These are phyloP conservation scores for Acanthamoeba healyi DNA, from an alignment of 208 protist genomes.

Conservation along the genomic window DNA sequence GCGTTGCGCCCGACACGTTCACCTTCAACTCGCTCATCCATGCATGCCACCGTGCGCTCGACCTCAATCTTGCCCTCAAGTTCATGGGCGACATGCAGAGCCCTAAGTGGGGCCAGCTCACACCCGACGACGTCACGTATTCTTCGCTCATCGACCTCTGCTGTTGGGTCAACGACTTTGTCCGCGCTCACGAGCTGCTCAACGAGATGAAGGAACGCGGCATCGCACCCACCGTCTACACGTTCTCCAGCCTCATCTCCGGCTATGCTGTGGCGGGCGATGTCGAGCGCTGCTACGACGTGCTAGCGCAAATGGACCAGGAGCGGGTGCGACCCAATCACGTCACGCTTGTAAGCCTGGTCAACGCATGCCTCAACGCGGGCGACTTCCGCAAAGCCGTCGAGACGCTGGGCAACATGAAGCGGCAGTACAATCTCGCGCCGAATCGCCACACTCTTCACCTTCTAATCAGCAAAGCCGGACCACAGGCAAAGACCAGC, in stretches of 20 bases:
- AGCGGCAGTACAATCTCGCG: background rate
- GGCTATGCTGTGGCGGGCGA: background rate
- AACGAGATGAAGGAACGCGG: background rate
- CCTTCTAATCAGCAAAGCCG: background rate
- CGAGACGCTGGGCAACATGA: background rate
- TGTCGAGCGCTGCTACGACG: background rate
- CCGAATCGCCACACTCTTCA: background rate
- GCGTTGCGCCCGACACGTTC: background rate
- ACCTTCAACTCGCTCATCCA: conserved; percentile 8
- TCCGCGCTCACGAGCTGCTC: background rate
- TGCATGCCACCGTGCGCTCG: background rate
- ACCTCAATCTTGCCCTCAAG: background rate
- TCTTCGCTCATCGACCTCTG: conserved; percentile 3
- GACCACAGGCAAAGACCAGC: background rate
- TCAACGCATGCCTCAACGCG: conserved; percentile 9
- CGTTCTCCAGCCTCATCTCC: background rate
- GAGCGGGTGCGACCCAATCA: background rate
- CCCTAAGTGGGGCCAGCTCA: background rate
- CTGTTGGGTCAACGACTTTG: background rate
- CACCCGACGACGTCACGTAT: background rate
- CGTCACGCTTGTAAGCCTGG: background rate
- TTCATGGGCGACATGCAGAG: background rate
- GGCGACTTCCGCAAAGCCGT: conserved; percentile 12
- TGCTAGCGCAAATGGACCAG: background rate
- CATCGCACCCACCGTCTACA: background rate